Evolutionary conservation across 805 yeast genomes (phyloP), one percentile per base, ranked within the genome.

Genomic region (Teunomyces kruisii): DNA sequence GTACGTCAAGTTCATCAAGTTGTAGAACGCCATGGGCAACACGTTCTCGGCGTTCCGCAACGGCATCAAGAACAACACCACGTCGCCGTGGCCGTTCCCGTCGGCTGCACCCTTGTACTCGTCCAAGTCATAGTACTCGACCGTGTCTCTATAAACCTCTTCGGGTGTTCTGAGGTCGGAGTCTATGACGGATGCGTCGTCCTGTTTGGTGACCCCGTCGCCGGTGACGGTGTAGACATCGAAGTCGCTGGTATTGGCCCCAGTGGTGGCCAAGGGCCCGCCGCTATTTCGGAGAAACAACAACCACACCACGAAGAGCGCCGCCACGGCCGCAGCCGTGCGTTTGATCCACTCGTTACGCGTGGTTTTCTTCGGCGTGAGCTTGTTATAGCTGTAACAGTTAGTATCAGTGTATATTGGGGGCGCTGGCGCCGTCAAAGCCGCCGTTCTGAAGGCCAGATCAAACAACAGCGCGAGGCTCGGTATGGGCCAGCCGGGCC

Each of bases 1-100:
- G 60, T 88, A 88, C 1, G 95, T 87, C 65, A 88, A 70, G 62
- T 88, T 88, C 92, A 86, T 86, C 65, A 88, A 68, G 65, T 88
- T 87, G 57, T 84, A 83, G 68, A 89, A 88, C 75, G 90, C 88
- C 72, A 88, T 72, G 9, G 94, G 90, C 49, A 88, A 67, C 15
- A 86, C 91, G 24, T 76, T 72, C 55, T 80, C 86, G 0, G 96
- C 95, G 57, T 88, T 84, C 64, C 95, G 73, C 49, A 88, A 67
- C 8, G 96, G 96, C 57, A 88, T 77, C 49, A 84, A 73, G 42
- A 89, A 66, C 45, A 88, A 67, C 10, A 88, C 81, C 39, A 81
- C 78, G 50, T 88, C 95, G 10, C 80, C 78, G 13, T 74, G 62
- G 7, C 52, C 57, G 12, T 61, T 62, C 12, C 87, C 89, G 32